Percentiles rank a stretch among this genome's conserved stretches.
phyloP scores from a whole-genome alignment of 805 yeast species.

The Ogataea glucozyma region DNA sequence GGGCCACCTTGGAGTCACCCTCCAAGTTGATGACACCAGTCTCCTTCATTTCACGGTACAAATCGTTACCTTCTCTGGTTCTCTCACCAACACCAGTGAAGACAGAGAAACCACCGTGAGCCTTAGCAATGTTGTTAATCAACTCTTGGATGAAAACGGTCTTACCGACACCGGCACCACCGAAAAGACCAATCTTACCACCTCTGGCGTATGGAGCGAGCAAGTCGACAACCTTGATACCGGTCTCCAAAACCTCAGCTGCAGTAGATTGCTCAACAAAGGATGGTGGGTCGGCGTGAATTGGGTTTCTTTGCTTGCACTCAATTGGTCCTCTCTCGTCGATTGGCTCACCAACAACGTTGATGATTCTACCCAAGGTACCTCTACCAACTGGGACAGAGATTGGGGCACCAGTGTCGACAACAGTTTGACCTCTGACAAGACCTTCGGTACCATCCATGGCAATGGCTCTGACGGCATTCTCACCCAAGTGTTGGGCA shows the following conservation, averaged over 20 bases:
- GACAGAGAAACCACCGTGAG: constrained; percentile 99
- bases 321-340: constrained; percentile 99
- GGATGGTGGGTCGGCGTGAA: constrained; percentile 97
- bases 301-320: constrained; percentile 91
- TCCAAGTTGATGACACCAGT: constrained; percentile 99
- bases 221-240: constrained; percentile 99
- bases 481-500: constrained; percentile 99
- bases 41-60: constrained; percentile 99
- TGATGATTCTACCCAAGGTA: constrained; percentile 97
- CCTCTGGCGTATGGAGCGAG: constrained; percentile 99
- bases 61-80: constrained; percentile 99
- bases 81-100: constrained; percentile 99
- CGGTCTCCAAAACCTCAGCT: constrained; percentile 98
- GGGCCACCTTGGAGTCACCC: constrained; percentile 99
- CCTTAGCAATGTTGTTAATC: constrained; percentile 99
- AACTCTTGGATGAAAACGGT: constrained; percentile 99
- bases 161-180: constrained; percentile 99
- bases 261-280: constrained; percentile 96
- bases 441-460: constrained; percentile 99
- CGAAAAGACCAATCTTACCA: constrained; percentile 99
- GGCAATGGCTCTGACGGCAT: constrained; percentile 99
- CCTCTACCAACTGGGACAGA: constrained; percentile 99
- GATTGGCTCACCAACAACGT: constrained; percentile 99
- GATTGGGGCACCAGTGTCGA: constrained; percentile 97
- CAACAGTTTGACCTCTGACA: constrained; percentile 91